Conservation (phyloP, 495 filamentous ascomycete species). For the Cercophora samala region DNA sequence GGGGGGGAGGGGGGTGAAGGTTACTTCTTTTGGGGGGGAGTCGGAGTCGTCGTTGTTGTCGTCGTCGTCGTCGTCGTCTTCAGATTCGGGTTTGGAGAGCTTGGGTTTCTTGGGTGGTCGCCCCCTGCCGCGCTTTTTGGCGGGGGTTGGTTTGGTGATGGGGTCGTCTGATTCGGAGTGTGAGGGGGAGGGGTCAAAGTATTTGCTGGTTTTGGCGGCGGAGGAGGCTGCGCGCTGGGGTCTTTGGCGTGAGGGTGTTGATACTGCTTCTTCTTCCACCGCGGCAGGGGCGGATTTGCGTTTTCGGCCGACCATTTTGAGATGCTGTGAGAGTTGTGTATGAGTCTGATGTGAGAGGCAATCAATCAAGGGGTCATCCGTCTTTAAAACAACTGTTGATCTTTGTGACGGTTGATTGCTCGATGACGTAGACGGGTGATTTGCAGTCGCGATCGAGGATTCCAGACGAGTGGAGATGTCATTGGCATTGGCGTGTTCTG, state of each 20-base stretch:
- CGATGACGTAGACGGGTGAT: conserved; percentile 7
- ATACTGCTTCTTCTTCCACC: not conserved
- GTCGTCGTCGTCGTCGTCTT: conserved; percentile 17
- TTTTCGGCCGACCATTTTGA: conserved; percentile 21
- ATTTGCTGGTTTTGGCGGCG: conserved; percentile 36
- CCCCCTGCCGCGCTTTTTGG: conserved; percentile 7
- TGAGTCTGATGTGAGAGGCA: not conserved
- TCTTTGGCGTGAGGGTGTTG: conserved; percentile 30
- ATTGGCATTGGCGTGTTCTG: not conserved
- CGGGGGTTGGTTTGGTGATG: not conserved
- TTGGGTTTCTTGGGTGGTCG: conserved; percentile 21
- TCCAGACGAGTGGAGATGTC: not conserved
- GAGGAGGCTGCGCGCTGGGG: conserved; percentile 37
- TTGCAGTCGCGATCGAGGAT: not conserved
- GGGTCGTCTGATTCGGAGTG: conserved; percentile 22
- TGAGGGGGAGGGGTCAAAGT: conserved; percentile 30
- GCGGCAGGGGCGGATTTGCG: conserved; percentile 22
- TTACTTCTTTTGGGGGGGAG: conserved; percentile 37
- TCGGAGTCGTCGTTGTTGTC: conserved; percentile 38
- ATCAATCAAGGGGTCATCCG: not conserved
- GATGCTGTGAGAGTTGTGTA: not conserved
- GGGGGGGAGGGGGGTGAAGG: conserved; percentile 66
- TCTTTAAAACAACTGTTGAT: not conserved
- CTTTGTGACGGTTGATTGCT: not conserved
- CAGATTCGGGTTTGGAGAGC: not conserved